phyloP scores from a whole-genome alignment of 257 asterid genomes.

The Apocynum venetum region DNA sequence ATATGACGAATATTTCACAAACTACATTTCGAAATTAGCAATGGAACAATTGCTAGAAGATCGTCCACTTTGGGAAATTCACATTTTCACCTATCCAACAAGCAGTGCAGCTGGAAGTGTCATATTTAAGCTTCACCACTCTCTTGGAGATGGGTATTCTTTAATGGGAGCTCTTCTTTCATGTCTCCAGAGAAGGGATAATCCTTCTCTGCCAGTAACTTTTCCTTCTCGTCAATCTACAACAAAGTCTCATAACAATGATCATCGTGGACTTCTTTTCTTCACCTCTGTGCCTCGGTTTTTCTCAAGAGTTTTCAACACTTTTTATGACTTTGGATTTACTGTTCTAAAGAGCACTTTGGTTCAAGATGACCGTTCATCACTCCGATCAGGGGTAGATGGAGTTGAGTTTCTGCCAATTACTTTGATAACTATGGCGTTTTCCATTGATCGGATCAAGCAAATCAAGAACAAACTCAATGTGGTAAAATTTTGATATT shows the following conservation, averaged over 20 bases:
- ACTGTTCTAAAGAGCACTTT: constrained; percentile 50
- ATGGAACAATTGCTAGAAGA: constrained; percentile 29
- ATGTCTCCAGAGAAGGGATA: constrained; percentile 52
- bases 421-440: constrained; percentile 33
- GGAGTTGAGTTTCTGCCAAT: constrained; percentile 59
- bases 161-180: constrained; percentile 80
- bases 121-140: constrained; percentile 60
- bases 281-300: constrained; percentile 3
- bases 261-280: neutral
- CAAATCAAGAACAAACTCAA: constrained; percentile 49
- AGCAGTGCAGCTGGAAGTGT: constrained; percentile 37
- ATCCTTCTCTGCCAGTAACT: constrained; percentile 47
- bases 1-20: constrained; percentile 38
- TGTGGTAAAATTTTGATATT: constrained; percentile 42
- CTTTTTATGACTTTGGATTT: constrained; percentile 55
- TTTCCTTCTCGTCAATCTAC: constrained; percentile 43
- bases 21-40: constrained; percentile 48
- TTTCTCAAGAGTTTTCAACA: constrained; percentile 23
- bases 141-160: constrained; percentile 75
- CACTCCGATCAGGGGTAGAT: constrained; percentile 56
- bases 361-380: constrained; percentile 43
- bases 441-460: constrained; percentile 49
- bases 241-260: too few relatives aligned
- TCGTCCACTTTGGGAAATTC: constrained; percentile 74
- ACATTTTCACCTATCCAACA: constrained; percentile 55